Conservation (phyloP, 495 filamentous ascomycete species). For the Aspergillus campestris region DNA sequence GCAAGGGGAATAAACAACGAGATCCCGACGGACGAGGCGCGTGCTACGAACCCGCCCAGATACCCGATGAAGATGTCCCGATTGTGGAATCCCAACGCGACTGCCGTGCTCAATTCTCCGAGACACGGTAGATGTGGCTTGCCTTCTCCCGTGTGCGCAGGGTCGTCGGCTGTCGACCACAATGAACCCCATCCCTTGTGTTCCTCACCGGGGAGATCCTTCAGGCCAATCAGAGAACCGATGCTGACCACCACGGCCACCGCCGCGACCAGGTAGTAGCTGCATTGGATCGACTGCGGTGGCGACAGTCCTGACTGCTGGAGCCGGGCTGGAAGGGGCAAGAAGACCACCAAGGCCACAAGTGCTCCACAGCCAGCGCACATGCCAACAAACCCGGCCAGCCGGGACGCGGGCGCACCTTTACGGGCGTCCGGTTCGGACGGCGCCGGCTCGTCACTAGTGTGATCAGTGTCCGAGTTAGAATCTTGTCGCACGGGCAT, state of each 20-base stretch:
- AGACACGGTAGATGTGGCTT: constrained; percentile 22
- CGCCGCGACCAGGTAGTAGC: constrained; percentile 74
- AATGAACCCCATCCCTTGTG: constrained; percentile 56
- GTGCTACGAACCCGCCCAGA: constrained; percentile 87
- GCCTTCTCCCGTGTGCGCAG: not conserved
- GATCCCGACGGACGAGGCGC: constrained; percentile 92
- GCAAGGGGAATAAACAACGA: constrained; percentile 89
- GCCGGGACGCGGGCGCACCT: constrained; percentile 43
- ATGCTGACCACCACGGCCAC: constrained; percentile 65
- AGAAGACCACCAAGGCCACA: constrained; percentile 68
- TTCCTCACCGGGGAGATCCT: constrained; percentile 67
- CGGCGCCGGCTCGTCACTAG: constrained; percentile 56
- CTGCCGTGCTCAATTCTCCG: constrained; percentile 49
- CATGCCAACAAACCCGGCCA: constrained; percentile 85
- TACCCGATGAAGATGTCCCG: constrained; percentile 77
- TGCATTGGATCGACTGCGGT: constrained; percentile 60
- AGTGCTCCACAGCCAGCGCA: constrained; percentile 91
- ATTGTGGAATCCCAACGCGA: constrained; percentile 65
- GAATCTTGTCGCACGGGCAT: constrained; percentile 12
- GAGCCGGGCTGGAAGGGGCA: constrained; percentile 79
- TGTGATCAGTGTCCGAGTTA: constrained; percentile 40
- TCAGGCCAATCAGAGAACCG: constrained; percentile 73
- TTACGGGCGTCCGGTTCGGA: constrained; percentile 5
- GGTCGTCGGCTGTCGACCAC: constrained; percentile 13
- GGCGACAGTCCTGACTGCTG: constrained; percentile 56